phyloP scores from a whole-genome alignment of 208 protist genomes.

The Zelonia costaricensis region DNA sequence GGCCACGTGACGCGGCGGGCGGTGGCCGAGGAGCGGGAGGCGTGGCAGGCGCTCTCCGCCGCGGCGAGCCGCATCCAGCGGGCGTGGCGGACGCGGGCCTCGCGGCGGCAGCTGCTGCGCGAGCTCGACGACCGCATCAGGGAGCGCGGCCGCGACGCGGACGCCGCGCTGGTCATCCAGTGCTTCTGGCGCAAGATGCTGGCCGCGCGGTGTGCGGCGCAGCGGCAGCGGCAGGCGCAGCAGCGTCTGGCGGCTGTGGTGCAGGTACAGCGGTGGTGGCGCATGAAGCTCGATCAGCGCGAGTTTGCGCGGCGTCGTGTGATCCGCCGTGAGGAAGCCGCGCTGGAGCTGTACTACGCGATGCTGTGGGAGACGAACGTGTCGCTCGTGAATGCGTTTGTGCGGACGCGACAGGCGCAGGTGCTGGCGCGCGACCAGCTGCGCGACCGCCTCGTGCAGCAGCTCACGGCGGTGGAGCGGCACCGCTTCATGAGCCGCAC shows the following conservation, averaged over 20 bases:
- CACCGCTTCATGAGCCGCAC: conserved; percentile 46
- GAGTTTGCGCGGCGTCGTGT: conserved; percentile 24
- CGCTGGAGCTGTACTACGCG: conserved; percentile 54
- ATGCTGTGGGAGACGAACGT: conserved; percentile 61
- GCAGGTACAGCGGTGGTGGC: conserved; percentile 78
- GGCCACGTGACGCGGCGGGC: conserved; percentile 66
- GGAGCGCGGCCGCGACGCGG: conserved; percentile 22
- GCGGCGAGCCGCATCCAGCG: conserved; percentile 63
- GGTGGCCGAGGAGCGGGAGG: conserved; percentile 32
- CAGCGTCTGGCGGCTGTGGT: conserved; percentile 29
- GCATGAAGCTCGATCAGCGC: conserved; percentile 43
- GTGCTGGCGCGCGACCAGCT: conserved; percentile 17
- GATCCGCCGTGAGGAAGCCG: conserved; percentile 54
- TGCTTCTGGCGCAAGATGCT: conserved; percentile 86
- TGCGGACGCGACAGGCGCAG: conserved; percentile 43
- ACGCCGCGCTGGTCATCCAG: conserved; percentile 72
- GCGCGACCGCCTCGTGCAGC: conserved; percentile 34
- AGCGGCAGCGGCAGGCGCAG: conserved; percentile 31
- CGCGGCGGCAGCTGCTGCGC: conserved; percentile 34
- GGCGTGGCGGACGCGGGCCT: conserved; percentile 42
- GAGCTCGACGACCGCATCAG: conserved; percentile 36
- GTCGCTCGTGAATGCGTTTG: conserved; percentile 49
- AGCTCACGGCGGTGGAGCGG: conserved; percentile 38
- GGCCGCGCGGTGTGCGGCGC: conserved; percentile 52
- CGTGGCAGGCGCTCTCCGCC: conserved; percentile 15